Evolutionary conservation across 192 early-diverging fungal species (phyloP).

Genomic region (Rhizophagus sp.): DNA sequence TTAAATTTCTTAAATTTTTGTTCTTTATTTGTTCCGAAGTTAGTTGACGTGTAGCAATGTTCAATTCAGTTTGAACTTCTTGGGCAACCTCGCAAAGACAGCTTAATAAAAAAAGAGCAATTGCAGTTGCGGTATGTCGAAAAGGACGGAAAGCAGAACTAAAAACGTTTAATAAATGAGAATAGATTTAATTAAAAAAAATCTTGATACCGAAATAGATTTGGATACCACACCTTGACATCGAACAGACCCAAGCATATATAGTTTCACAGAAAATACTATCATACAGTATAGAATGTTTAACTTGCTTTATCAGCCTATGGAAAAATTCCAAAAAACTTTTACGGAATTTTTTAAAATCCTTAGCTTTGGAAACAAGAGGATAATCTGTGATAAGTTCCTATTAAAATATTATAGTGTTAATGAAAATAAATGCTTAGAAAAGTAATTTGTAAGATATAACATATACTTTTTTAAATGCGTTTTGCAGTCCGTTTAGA

Average conservation of each 20-base stretch:
- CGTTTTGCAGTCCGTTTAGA: constrained; percentile 60
- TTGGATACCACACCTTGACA: constrained; percentile 56
- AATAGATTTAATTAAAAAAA: background rate
- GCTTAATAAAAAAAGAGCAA: constrained; percentile 65
- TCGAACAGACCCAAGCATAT: constrained; percentile 62
- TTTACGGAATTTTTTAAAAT: constrained; percentile 65
- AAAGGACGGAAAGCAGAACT: constrained; percentile 85
- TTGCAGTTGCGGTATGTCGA: constrained; percentile 82
- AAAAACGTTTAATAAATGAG: constrained; percentile 30
- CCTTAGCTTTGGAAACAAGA: constrained; percentile 68
- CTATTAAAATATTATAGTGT: background rate
- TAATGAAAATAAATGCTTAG: background rate
- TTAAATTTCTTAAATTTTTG: constrained; percentile 24
- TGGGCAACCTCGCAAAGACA: constrained; percentile 70
- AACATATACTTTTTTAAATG: constrained; percentile 56
- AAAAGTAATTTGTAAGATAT: background rate
- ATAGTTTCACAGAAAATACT: constrained; percentile 61
- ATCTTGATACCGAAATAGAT: background rate
- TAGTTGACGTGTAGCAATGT: constrained; percentile 70
- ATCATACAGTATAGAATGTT: constrained; percentile 64
- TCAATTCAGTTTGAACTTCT: constrained; percentile 59
- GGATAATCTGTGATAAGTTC: constrained; percentile 70
- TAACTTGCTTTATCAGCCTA: constrained; percentile 55
- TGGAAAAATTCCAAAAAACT: constrained; percentile 71
- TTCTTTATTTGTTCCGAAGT: constrained; percentile 54